Conservation (phyloP, 495 filamentous ascomycete genomes). For the Achaetomiella virescens region DNA sequence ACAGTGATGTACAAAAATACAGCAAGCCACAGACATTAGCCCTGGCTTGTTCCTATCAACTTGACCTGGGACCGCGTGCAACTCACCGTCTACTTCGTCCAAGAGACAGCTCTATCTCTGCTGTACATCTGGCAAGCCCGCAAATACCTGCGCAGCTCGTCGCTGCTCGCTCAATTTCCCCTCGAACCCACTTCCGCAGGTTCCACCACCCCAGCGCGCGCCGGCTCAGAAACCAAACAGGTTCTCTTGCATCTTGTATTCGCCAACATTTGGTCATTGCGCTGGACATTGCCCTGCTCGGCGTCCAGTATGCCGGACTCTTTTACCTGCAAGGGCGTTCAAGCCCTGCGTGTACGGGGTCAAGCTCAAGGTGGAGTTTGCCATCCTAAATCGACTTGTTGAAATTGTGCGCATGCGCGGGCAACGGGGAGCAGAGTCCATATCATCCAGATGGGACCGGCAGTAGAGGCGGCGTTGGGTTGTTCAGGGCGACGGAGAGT, state of each 20-base stretch:
- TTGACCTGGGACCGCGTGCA: conserved; percentile 32
- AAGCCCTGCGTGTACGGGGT: conserved; percentile 49
- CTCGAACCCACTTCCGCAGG: conserved; percentile 15
- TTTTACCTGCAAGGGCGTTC: conserved; percentile 46
- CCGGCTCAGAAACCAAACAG: conserved; percentile 13
- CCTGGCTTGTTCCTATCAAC: conserved; percentile 14
- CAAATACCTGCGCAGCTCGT: conserved; percentile 24
- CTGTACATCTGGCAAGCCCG: conserved; percentile 37
- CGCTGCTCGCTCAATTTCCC: conserved; percentile 18
- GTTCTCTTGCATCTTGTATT: conserved; percentile 40
- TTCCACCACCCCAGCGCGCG: conserved; percentile 14
- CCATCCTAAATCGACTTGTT: conserved; percentile 42
- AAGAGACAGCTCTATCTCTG: conserved; percentile 31
- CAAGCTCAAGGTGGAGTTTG: conserved; percentile 51
- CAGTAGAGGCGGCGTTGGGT: no score
- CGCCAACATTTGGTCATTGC: conserved; percentile 46
- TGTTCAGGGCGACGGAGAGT: no score
- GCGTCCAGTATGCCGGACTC: conserved; percentile 41
- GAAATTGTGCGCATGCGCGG: conserved; percentile 13
- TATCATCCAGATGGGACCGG: no score
- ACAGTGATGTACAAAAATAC: background rate
- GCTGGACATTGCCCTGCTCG: conserved; percentile 45
- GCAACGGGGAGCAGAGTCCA: no score
- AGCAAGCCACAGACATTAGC: conserved; percentile 12
- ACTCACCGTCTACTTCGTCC: conserved; percentile 35